Evolutionary conservation across 108 stramenopile species (phyloP), one percentile per base, ranked within the genome.

Genomic region (Tribonema minus): DNA sequence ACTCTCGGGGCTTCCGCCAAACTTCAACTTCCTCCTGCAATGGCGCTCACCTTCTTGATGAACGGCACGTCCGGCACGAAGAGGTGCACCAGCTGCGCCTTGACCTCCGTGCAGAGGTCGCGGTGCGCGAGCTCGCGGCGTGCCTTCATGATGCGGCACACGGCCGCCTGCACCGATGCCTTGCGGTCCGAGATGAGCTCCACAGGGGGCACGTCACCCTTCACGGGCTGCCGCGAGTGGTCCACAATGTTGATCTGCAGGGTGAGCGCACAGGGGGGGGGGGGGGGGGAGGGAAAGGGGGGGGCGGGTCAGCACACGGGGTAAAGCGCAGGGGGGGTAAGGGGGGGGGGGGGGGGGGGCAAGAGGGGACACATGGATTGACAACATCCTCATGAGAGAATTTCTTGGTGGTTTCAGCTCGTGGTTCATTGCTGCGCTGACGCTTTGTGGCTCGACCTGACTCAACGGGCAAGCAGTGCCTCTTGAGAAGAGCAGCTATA

Each of bases 211-310:
- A 64, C 62, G 1, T 35, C 3, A 32, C 64, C 71, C 71, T 72
- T 72, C 3, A 39, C 37, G 0, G 71, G 71, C 71, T 72, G 62
- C 32, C 64, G 63, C 26, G 62, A 64, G 41, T 74, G 72, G 63
- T 64, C 72, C 46, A 74, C 72, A 40, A 64, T 74, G 63, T 74
- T 74, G 41, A 64, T 74, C 72, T n/a, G n/a, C n/a, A n/a, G n/a
- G n/a, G n/a, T n/a, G n/a, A n/a, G n/a, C n/a, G n/a, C n/a, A n/a
- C n/a, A n/a, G n/a, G n/a, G n/a, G n/a, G n/a, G n/a, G n/a, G n/a
- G 3, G 5, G 5, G 38, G 38, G 5, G 38, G 38, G n/a, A n/a
- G n/a, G n/a, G n/a, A n/a, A n/a, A n/a, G n/a, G n/a, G n/a, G n/a
- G n/a, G n/a, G n/a, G n/a, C n/a, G n/a, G n/a, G n/a, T n/a, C n/a